Base-by-base conservation (phyloP, 1,284 basidiomycete species). In the Tilletiopsis washingtonensis region DNA sequence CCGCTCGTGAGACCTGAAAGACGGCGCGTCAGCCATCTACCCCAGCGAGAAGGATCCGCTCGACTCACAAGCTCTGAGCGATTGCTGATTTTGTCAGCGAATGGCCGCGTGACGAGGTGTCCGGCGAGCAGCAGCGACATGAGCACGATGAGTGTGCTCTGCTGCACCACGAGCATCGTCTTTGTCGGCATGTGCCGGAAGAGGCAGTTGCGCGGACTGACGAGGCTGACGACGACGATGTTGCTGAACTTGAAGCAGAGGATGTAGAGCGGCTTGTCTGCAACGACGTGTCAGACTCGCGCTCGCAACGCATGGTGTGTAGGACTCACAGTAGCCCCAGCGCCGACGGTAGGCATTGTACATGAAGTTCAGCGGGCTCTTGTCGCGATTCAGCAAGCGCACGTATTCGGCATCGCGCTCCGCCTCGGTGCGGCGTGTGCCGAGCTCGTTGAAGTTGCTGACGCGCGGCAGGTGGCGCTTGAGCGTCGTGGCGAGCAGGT, bases 391-490 rank as follows among this genome's bases (percentile, higher is more conserved):
- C 14, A 87, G 75, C 3, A 86, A 67, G 20, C 84, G 78, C 53
- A 83, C 80, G 58, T 88, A 88, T 74, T 85, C 84, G n/a, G 75
- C 77, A 64, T 88, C 81, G 76, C 84, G 76, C 53, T 86, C 82
- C 40, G 57, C 55, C 14, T 52, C 34, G 46, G 51, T 82, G 27
- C 86, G 76, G 24, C 69, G 78, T 25, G 79, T 77, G 3, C 86
- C 86, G 17, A 87, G 77, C 62, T 86, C 84, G 11, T 83, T 85
- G 67, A 78, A 88, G 15, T 69, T 76, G 62, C 85, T 84, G 3
- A 86, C 81, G 39, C 77, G 77, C 0, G 86, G 86, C 3, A 82
- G 78, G 20, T 83, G 80, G 45, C 74, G 74, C 34, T 74, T 72
- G 53, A 87, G 83, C 19, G 82, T 79, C 24, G 72, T 74, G 19